These are phyloP conservation scores for Aegle marmelos DNA, from an alignment of 345 rosid species.

Conservation along the genomic window DNA sequence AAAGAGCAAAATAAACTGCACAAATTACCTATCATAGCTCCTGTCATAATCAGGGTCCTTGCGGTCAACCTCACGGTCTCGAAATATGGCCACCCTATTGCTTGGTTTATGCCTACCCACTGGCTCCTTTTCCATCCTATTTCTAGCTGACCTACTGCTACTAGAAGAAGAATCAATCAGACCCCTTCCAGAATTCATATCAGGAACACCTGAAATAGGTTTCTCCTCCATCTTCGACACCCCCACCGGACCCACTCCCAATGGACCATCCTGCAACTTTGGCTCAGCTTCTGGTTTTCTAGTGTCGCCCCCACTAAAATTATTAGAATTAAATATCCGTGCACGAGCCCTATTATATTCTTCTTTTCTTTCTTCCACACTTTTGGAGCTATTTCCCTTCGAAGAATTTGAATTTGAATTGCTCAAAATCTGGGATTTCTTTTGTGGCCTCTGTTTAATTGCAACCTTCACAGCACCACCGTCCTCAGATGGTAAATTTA, in stretches of 20 bases:
- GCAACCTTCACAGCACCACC: constrained; percentile 56
- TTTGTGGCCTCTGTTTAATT: constrained; percentile 75
- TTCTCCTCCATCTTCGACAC: constrained; percentile 49
- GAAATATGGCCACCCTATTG: constrained; percentile 71
- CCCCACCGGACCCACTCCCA: constrained; percentile 31
- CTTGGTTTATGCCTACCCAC: constrained; percentile 48
- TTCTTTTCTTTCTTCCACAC: constrained; percentile 85
- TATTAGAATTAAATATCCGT: constrained; percentile 60
- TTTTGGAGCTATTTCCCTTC: constrained; percentile 52
- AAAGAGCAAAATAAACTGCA: not conserved
- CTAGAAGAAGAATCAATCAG: constrained; percentile 50
- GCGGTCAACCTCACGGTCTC: constrained; percentile 71
- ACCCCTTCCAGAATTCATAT: constrained; percentile 40
- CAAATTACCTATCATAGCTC: constrained; percentile 59
- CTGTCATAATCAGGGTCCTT: constrained; percentile 87
- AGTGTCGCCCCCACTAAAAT: constrained; percentile 27
- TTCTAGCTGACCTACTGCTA: constrained; percentile 48
- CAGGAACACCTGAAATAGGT: constrained; percentile 34
- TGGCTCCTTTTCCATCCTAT: constrained; percentile 65
- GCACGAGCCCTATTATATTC: constrained; percentile 82
- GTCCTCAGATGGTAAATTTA: constrained; percentile 59
- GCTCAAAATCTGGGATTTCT: constrained; percentile 30
- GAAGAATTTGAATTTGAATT: constrained; percentile 39
- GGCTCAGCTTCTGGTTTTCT: constrained; percentile 47
- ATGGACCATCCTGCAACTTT: constrained; percentile 44